Conservation (phyloP, 2,329 filamentous ascomycete genomes). For the Zasmidium citrigriseum region DNA sequence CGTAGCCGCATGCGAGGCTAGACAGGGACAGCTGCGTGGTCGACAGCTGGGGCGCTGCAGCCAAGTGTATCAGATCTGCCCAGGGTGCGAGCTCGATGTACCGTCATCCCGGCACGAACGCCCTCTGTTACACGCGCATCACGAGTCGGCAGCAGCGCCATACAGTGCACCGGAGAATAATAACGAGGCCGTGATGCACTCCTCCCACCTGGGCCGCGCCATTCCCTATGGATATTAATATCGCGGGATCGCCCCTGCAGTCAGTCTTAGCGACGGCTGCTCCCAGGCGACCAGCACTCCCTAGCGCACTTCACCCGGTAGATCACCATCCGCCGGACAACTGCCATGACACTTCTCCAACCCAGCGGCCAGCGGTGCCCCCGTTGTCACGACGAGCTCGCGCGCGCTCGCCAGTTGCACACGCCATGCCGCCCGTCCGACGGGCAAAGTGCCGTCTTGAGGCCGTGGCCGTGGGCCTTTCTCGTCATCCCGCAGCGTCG, state of each 20-base stretch:
- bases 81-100: not conserved
- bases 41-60: not conserved
- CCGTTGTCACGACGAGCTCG: not conserved
- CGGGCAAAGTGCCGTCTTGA: slow-evolving; percentile 12
- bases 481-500: slow-evolving; percentile 14
- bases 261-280: not conserved
- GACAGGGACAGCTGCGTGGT: not conserved
- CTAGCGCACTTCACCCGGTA: not conserved
- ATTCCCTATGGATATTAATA: slow-evolving; percentile 1
- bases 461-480: slow-evolving; percentile 9
- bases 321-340: slow-evolving; percentile 7
- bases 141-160: not conserved
- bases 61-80: not conserved
- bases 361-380: slow-evolving; percentile 11
- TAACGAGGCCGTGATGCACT: not conserved
- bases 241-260: slow-evolving; percentile 11
- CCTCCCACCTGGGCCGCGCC: not conserved
- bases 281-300: not conserved
- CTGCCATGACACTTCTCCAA: slow-evolving; percentile 9
- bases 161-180: not conserved
- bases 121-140: not conserved
- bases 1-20: not conserved
- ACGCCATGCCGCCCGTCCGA: slow-evolving; percentile 7
- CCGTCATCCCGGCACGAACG: not conserved
- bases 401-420: slow-evolving; percentile 10